Evolutionary conservation across 495 filamentous ascomycete genomes (phyloP).

Genomic region (Parachaetomium inaequale): DNA sequence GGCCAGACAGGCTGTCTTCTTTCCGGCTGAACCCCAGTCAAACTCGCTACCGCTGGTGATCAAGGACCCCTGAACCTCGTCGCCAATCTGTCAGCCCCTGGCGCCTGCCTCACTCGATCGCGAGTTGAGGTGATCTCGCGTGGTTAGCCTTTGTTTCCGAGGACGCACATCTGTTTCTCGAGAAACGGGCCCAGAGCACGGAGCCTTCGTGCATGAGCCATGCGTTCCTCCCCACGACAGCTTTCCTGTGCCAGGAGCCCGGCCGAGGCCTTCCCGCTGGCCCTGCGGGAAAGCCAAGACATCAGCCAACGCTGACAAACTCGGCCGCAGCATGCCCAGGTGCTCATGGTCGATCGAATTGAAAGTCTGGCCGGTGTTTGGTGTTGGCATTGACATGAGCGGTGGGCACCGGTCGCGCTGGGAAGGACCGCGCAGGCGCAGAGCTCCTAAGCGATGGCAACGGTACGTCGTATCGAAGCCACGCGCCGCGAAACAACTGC

Average conservation of each 20-base stretch:
- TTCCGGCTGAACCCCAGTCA: constrained; percentile 31
- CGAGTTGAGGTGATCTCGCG: constrained; percentile 20
- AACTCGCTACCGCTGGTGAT: constrained; percentile 30
- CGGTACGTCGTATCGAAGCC: constrained; percentile 22
- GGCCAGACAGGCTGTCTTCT: constrained; percentile 29
- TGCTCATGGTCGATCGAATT: background rate
- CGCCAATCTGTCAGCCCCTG: constrained; percentile 16
- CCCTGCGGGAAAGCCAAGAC: background rate
- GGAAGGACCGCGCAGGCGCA: background rate
- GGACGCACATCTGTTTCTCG: constrained; percentile 28
- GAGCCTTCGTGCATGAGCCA: constrained; percentile 8
- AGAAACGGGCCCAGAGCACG: constrained; percentile 26
- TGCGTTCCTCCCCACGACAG: background rate
- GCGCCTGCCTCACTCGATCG: constrained; percentile 5
- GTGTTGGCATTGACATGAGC: background rate
- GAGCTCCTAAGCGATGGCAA: constrained; percentile 24
- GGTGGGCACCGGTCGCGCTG: background rate
- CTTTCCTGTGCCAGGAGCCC: background rate
- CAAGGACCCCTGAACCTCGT: constrained; percentile 30
- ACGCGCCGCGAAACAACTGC: constrained; percentile 18
- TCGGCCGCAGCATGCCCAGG: background rate
- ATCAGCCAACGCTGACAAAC: constrained; percentile 2
- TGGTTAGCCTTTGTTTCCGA: constrained; percentile 40
- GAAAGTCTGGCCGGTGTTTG: background rate
- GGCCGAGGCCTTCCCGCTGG: background rate